Percentiles rank a stretch among this genome's conserved stretches.
These are phyloP conservation scores for Linaria vulgaris DNA, from an alignment of 257 asterid species.

Conservation along the genomic window DNA sequence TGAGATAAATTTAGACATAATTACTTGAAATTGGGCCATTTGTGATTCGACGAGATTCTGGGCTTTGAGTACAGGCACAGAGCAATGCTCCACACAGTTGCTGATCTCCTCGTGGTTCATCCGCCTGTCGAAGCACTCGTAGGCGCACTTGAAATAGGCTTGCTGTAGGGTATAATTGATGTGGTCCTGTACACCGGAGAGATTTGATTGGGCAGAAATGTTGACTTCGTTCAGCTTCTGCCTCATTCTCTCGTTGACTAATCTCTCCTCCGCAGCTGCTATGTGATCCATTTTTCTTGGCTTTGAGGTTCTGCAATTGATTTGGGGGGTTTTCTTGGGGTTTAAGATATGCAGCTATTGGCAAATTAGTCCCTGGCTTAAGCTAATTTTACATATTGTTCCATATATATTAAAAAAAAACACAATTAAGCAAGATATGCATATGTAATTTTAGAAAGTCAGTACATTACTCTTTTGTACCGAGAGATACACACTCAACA, in stretches of 20 bases:
- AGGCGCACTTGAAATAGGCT: conserved; percentile 58
- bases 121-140: conserved; percentile 57
- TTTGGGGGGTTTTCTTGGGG: no score
- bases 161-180: conserved; percentile 59
- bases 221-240: conserved; percentile 54
- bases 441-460: no score
- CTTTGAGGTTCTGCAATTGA: background rate
- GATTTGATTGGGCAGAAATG: conserved; percentile 43
- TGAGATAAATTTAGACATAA: conserved; percentile 1
- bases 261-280: conserved; percentile 51
- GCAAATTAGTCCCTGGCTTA: no score
- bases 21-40: conserved; percentile 52
- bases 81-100: conserved; percentile 58
- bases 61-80: conserved; percentile 51
- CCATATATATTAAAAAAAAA: no score
- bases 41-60: conserved; percentile 52
- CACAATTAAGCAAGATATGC: no score
- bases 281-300: conserved; percentile 40
- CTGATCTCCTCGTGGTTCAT: conserved; percentile 41
- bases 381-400: no score
- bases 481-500: no score
- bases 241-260: conserved; percentile 47
- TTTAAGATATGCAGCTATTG: no score
- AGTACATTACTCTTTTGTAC: no score
- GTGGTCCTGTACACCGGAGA: conserved; percentile 51